These are phyloP conservation scores for Kluyveromyces starmeri DNA, from an alignment of 805 yeast species.

Conservation along the genomic window DNA sequence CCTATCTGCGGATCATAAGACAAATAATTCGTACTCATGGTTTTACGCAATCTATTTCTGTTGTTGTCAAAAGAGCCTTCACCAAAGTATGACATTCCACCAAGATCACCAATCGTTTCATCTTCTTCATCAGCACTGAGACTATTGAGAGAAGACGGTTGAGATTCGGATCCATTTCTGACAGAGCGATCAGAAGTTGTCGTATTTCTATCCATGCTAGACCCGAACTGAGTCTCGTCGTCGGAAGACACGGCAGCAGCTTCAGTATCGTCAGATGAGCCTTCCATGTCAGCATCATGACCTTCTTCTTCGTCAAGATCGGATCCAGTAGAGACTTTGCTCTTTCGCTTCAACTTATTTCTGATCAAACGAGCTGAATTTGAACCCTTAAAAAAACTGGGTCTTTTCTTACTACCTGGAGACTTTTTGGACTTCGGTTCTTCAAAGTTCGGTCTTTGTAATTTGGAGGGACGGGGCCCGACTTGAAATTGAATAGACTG, in stretches of 20 bases:
- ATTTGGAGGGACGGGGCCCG: background rate
- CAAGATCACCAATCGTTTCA: slow-evolving; percentile 11
- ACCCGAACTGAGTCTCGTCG: background rate
- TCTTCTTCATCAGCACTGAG: slow-evolving; percentile 4
- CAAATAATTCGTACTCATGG: slow-evolving; percentile 55
- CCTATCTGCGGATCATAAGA: slow-evolving; percentile 92
- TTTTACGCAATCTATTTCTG: slow-evolving; percentile 18
- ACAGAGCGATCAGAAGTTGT: background rate
- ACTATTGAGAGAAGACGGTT: background rate
- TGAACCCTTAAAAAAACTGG: slow-evolving; percentile 2
- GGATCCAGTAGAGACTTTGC: slow-evolving; percentile 15
- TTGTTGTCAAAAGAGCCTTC: slow-evolving; percentile 18
- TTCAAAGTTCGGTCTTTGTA: slow-evolving; percentile 7
- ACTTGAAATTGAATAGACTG: slow-evolving; percentile 25
- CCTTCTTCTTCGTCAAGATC: slow-evolving; percentile 20
- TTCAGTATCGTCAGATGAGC: slow-evolving; percentile 7
- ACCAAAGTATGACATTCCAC: slow-evolving; percentile 16
- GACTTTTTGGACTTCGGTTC: slow-evolving; percentile 16
- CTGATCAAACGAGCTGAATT: background rate
- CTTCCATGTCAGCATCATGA: slow-evolving; percentile 12
- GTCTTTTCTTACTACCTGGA: slow-evolving; percentile 1
- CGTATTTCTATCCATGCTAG: too few relatives aligned
- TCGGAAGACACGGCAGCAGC: background rate
- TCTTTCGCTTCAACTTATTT: background rate
- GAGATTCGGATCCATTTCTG: background rate